A percentile compares a stretch with the other conserved stretches of the same genome.
phyloP scores from a whole-genome alignment of 108 stramenopile species.

The Skeletonema marinoi region DNA sequence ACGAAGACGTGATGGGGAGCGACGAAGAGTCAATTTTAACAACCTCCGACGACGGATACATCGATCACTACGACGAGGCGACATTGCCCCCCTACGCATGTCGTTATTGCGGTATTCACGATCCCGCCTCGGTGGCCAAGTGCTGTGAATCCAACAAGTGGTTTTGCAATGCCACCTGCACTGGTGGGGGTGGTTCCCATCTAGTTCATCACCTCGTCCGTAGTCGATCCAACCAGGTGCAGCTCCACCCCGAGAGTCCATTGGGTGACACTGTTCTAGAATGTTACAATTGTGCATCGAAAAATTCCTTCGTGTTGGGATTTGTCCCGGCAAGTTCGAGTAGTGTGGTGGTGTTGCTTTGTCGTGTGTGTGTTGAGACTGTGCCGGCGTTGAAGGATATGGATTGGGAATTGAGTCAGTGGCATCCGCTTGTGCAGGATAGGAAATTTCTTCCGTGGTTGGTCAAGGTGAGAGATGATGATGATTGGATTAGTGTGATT shows the following conservation, averaged over 20 bases:
- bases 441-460: slow-evolving; percentile 94
- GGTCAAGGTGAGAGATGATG: slow-evolving; percentile 63
- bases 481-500: background rate
- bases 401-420: slow-evolving; percentile 96
- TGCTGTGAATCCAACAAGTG: slow-evolving; percentile 96
- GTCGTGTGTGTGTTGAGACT: slow-evolving; percentile 94
- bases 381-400: slow-evolving; percentile 95
- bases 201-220: slow-evolving; percentile 95
- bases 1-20: slow-evolving; percentile 48
- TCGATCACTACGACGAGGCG: slow-evolving; percentile 82
- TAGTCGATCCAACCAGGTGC: slow-evolving; percentile 75
- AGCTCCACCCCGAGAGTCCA: slow-evolving; percentile 89
- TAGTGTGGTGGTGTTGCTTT: slow-evolving; percentile 93
- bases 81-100: slow-evolving; percentile 90
- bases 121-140: slow-evolving; percentile 92
- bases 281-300: slow-evolving; percentile 97
- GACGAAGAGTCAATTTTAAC: slow-evolving; percentile 52
- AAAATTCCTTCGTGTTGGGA: slow-evolving; percentile 97
- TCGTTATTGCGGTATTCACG: slow-evolving; percentile 96
- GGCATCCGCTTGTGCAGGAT: slow-evolving; percentile 96
- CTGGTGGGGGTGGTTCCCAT: slow-evolving; percentile 85
- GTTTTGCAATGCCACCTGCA: slow-evolving; percentile 95
- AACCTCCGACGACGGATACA: slow-evolving; percentile 54
- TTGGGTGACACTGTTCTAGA: slow-evolving; percentile 94
- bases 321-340: slow-evolving; percentile 93